Conservation (phyloP, 2,329 filamentous ascomycete species). For the Pseudogymnoascus sp. region DNA sequence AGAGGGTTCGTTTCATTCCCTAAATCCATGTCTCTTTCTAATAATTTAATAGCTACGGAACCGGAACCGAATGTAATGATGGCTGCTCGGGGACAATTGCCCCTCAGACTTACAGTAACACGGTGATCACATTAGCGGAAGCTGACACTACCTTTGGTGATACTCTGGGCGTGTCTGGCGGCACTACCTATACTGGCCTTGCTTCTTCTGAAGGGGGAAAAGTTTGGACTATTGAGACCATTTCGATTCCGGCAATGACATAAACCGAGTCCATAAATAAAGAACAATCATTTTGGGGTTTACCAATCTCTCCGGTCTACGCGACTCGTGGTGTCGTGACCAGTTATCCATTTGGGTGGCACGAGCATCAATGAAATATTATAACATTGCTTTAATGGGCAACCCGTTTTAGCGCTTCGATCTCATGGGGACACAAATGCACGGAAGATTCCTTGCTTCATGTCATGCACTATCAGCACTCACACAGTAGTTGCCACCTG, state of each 20-base stretch:
- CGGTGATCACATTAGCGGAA: constrained; percentile 31
- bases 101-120: constrained; percentile 34
- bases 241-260: constrained; percentile 31
- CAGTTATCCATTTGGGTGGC: not conserved
- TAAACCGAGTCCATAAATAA: not conserved
- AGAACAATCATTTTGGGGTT: too few relatives aligned
- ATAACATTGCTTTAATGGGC: not conserved
- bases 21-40: not conserved
- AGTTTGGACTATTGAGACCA: constrained; percentile 32
- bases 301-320: not conserved
- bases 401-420: not conserved
- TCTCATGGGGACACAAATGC: not conserved
- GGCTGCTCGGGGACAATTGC: constrained; percentile 34
- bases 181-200: constrained; percentile 31
- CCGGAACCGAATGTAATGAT: constrained; percentile 35
- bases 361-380: not conserved
- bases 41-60: constrained; percentile 24
- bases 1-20: constrained; percentile 20
- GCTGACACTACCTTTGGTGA: constrained; percentile 28
- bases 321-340: not conserved
- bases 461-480: not conserved
- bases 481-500: not conserved
- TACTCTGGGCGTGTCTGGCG: constrained; percentile 24
- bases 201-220: constrained; percentile 30
- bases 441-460: not conserved